Evolutionary conservation across 169 alveolate genomes (phyloP).

Genomic region (Plasmodium knowlesi): DNA sequence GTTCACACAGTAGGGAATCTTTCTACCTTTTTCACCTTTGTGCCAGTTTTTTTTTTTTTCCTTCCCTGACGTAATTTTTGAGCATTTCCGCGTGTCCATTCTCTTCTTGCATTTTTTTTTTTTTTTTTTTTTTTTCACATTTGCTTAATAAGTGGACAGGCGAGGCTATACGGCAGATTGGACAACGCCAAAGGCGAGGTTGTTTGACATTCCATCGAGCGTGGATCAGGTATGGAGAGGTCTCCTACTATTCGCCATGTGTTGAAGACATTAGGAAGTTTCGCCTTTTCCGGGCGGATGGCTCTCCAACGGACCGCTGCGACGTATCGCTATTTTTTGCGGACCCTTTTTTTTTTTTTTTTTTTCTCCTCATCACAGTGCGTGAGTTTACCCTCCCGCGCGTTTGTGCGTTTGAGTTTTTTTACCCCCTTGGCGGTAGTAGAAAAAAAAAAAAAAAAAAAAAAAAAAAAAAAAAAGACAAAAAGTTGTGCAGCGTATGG

Average conservation of each 20-base stretch:
- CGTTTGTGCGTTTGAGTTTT: not conserved
- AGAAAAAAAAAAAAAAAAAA: no score
- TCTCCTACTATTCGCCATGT: not conserved
- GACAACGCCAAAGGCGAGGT: not conserved
- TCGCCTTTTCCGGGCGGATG: not conserved
- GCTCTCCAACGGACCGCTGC: not conserved
- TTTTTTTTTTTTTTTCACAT: not conserved
- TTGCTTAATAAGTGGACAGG: not conserved
- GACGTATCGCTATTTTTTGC: not conserved
- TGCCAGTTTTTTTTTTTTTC: not conserved
- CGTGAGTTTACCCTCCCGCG: not conserved
- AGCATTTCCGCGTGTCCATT: not conserved
- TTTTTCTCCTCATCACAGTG: not conserved
- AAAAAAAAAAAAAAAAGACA: not conserved
- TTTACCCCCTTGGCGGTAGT: not conserved
- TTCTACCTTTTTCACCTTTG: not conserved
- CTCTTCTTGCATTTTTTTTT: constrained; percentile 8
- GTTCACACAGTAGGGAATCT: constrained; percentile 20
- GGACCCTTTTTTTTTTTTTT: not conserved
- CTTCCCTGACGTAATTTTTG: not conserved
- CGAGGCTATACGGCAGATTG: not conserved
- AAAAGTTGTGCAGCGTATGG: not conserved
- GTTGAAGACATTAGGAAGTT: not conserved
- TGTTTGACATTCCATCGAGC: not conserved
- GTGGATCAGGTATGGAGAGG: not conserved